These are phyloP conservation scores for Fusarium sp. DNA, from an alignment of 2,329 filamentous ascomycete species.

Conservation along the genomic window DNA sequence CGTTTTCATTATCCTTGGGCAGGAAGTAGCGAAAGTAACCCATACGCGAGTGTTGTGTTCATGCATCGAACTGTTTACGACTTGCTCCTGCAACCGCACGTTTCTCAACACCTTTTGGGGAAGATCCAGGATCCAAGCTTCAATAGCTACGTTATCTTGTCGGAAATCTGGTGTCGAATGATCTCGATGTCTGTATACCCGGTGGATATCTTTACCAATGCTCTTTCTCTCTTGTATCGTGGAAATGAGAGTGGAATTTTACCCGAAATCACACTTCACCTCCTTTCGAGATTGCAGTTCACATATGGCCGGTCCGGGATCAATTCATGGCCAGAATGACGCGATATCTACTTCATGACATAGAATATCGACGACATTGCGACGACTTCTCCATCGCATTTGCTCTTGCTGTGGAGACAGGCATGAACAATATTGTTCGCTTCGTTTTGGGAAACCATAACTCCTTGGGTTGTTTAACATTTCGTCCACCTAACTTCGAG, in stretches of 20 bases:
- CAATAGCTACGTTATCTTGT: neutral
- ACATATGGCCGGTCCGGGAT: rapidly evolving
- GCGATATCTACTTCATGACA: neutral
- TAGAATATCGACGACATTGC: neutral
- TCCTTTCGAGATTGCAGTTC: neutral
- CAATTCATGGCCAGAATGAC: rapidly evolving
- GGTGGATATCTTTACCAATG: rapidly evolving
- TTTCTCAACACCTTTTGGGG: rapidly evolving
- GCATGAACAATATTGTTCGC: rapidly evolving
- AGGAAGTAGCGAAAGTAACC: too few relatives aligned
- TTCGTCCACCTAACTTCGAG: neutral
- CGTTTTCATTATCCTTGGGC: too few relatives aligned
- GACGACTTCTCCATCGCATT: neutral
- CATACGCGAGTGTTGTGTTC: rapidly evolving
- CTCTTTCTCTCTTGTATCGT: neutral
- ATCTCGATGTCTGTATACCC: neutral
- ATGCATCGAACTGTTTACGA: neutral
- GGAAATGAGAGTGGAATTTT: neutral
- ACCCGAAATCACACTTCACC: neutral
- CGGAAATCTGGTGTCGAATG: neutral
- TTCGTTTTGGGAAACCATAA: neutral
- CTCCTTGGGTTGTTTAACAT: neutral
- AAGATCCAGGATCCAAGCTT: neutral
- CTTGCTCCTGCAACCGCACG: rapidly evolving
- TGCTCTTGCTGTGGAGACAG: neutral